Base-by-base conservation (phyloP, 306 rosid genomes). In the Inga leiocalycina region DNA sequence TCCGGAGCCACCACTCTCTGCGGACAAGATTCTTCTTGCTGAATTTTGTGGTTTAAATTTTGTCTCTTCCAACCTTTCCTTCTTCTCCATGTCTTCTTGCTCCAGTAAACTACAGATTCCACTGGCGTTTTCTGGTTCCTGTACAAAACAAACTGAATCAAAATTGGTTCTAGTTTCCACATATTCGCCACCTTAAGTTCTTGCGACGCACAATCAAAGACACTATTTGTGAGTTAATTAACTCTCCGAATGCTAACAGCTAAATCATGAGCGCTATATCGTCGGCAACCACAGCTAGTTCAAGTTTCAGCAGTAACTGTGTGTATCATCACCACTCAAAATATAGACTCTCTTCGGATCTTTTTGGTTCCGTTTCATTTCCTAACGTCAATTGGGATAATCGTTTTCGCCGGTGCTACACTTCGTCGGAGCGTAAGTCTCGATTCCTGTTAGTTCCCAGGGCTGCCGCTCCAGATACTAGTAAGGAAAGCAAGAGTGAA, bases 391-490 rank as follows among this genome's bases (percentile, higher is more conserved):
- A 56, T 24, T 67, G 16, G 70, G 65, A 68, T 71, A 10, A 69
- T 59, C 35, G 39, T 65, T 73, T 67, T 43, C 61, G 17, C 51
- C 76, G 51, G 10, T n/a, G 27, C 77, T 20, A 12, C 54, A 32
- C 15, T 20, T 56, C 62, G 6, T 37, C 14, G 74, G 52, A 24
- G 39, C 75, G 46, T 0, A 75, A 56, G 24, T 46, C 68, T 77
- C 84, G 46, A 35, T 77, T 69, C 13, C 35, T 61, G 30, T 52
- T 24, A 65, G 73, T 32, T 69, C 80, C 83, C 10, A 54, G 81
- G 75, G 86, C 87, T 24, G 45, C 80, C 57, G 81, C 82, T 74
- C 74, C 87, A 34, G 37, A 77, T 34, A 61, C 89, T n/a, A 80
- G 54, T 81, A 84, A 81, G 59, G 82, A 74, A 52, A 79, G 77